Percentiles rank a stretch among this genome's conserved stretches.
These are phyloP conservation scores for Xylaria sp. DNA, from an alignment of 2,329 filamentous ascomycete species.

Conservation along the genomic window DNA sequence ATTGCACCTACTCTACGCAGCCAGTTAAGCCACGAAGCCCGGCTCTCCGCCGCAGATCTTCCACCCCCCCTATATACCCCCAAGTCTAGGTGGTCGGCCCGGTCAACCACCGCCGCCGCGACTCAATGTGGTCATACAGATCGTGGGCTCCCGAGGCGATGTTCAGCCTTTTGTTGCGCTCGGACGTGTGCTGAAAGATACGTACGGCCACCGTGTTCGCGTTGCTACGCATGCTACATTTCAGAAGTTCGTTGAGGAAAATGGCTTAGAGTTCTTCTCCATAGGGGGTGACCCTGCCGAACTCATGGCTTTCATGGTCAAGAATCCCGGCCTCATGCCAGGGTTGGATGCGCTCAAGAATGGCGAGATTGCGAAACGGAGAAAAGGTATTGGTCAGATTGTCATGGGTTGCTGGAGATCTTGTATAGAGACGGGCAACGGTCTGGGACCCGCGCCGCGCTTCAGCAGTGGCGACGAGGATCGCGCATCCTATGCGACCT, in stretches of 20 bases:
- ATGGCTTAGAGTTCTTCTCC: conserved; percentile 52
- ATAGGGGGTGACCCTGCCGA: conserved; percentile 53
- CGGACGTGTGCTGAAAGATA: conserved; percentile 43
- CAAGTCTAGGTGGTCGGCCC: conserved; percentile 62
- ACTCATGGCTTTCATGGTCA: conserved; percentile 62
- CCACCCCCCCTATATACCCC: conserved; percentile 66
- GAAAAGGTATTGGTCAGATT: conserved; percentile 63
- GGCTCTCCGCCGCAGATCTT: conserved; percentile 33
- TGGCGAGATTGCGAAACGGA: conserved; percentile 61
- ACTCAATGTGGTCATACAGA: conserved; percentile 52
- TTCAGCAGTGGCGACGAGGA: conserved; percentile 32
- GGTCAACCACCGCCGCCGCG: conserved; percentile 36
- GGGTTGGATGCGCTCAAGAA: conserved; percentile 60
- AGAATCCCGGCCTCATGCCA: conserved; percentile 69
- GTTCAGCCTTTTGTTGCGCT: conserved; percentile 57
- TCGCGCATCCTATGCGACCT: conserved; percentile 9
- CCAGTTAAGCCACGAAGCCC: conserved; percentile 47
- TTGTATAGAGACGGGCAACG: conserved; percentile 66
- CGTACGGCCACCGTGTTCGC: conserved; percentile 49
- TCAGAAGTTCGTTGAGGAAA: conserved; percentile 45
- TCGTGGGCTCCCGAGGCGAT: conserved; percentile 49
- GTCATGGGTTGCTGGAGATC: conserved; percentile 68
- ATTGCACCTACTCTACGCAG: conserved; percentile 59
- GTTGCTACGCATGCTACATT: conserved; percentile 53
- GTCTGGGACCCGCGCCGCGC: conserved; percentile 40